A percentile compares a stretch with the other conserved stretches of the same genome.
Conservation (phyloP, 345 rosid species). For the Euphorbia peplus region DNA sequence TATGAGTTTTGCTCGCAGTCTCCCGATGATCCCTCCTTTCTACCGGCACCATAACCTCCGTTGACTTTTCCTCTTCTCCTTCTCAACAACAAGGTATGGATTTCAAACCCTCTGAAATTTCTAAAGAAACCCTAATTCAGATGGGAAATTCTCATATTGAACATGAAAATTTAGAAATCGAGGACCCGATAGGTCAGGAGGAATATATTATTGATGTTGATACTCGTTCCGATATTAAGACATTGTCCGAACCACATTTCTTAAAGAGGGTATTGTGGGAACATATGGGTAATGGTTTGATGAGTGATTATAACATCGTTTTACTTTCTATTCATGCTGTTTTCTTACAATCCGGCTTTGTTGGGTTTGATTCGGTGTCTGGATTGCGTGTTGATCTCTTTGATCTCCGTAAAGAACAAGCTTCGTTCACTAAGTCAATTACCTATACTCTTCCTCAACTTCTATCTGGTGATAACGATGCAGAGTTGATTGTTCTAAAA, state of each 20-base stretch:
- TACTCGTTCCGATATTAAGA: constrained; percentile 20
- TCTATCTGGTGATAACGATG: constrained; percentile 13
- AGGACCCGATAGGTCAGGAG: too few species aligned
- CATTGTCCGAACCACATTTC: constrained; percentile 54
- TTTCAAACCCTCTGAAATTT: too few species aligned
- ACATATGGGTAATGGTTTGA: constrained; percentile 41
- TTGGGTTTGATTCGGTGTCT: constrained; percentile 38
- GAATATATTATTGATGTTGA: constrained; percentile 40
- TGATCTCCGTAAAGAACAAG: constrained; percentile 40
- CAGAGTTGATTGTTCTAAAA: constrained; percentile 40
- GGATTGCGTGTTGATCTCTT: constrained; percentile 35
- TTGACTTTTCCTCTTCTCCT: too few species aligned
- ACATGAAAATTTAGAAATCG: too few species aligned
- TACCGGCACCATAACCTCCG: too few species aligned
- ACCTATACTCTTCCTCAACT: constrained; percentile 58
- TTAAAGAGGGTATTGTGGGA: constrained; percentile 49
- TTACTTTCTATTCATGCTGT: constrained; percentile 65
- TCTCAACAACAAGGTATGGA: too few species aligned
- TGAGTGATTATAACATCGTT: constrained; percentile 38
- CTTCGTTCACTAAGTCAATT: constrained; percentile 40
- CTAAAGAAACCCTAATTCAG: too few species aligned
- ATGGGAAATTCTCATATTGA: too few species aligned
- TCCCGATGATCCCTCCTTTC: too few species aligned
- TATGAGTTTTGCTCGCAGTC: too few species aligned
- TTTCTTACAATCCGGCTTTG: constrained; percentile 64